A percentile compares a stretch with the other conserved stretches of the same genome.
Evolutionary conservation across 2,329 filamentous ascomycete genomes (phyloP).

Genomic region (Pseudopithomyces maydicus): DNA sequence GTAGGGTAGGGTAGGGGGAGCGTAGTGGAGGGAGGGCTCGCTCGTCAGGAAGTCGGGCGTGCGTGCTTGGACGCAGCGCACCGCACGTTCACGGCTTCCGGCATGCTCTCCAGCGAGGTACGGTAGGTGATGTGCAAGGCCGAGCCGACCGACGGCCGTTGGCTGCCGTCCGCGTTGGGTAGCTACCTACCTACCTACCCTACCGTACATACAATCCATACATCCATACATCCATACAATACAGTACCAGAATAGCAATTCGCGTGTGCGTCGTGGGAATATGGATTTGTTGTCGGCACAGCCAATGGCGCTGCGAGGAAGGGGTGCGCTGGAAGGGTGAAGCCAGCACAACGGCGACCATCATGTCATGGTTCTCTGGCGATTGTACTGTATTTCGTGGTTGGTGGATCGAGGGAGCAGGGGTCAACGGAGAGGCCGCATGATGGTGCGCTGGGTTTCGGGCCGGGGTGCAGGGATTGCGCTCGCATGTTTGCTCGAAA

Average conservation of each 20-base stretch:
- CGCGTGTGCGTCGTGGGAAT: too few relatives aligned
- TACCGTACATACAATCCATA: not conserved
- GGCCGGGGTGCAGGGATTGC: conserved; percentile 1
- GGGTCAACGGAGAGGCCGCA: not conserved
- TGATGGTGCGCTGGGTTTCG: not conserved
- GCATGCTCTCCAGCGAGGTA: not conserved
- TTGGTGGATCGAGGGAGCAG: not conserved
- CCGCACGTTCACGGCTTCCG: not conserved
- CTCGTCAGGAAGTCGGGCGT: not conserved
- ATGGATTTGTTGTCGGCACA: too few relatives aligned
- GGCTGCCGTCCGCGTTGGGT: not conserved
- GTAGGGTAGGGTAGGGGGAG: not conserved
- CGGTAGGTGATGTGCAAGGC: not conserved
- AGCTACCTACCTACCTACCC: too few relatives aligned
- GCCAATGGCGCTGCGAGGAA: too few relatives aligned
- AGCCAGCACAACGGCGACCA: too few relatives aligned
- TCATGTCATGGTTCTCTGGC: not conserved
- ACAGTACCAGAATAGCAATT: too few relatives aligned
- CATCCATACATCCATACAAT: not conserved
- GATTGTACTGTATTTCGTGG: not conserved
- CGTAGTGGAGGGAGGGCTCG: not conserved
- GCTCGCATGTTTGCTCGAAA: conserved; percentile 10
- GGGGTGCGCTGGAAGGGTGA: too few relatives aligned
- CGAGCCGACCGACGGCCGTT: not conserved
- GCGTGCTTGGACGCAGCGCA: not conserved